Evolutionary conservation across 441 rosid species (phyloP).

Genomic region (Populus hybrid): DNA sequence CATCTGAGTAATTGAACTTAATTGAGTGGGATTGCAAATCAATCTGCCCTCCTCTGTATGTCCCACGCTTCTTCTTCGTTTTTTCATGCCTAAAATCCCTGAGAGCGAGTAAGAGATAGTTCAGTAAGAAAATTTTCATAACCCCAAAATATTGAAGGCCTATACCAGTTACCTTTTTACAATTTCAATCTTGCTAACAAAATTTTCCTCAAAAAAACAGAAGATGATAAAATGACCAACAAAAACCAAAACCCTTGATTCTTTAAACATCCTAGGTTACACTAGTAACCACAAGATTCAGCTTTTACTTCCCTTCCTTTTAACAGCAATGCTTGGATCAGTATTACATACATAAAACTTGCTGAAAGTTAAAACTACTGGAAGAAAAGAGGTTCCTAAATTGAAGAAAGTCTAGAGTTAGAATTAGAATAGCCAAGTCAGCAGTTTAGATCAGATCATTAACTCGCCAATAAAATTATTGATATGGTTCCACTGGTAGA

Average conservation of each 20-base stretch:
- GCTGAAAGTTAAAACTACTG: neutral
- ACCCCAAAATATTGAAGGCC: neutral
- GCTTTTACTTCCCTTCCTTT: neutral
- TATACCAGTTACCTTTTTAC: neutral
- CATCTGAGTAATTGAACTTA: constrained; percentile 84
- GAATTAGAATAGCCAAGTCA: neutral
- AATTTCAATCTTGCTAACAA: neutral
- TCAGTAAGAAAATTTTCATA: neutral
- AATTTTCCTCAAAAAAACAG: neutral
- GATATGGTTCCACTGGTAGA: neutral
- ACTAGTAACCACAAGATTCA: neutral
- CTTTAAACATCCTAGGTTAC: neutral
- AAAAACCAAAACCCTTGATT: neutral
- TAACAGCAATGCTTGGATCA: neutral
- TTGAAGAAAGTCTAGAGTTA: neutral
- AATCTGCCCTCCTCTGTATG: constrained; percentile 91
- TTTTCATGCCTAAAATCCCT: constrained; percentile 96
- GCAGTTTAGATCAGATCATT: neutral
- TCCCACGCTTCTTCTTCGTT: constrained; percentile 96
- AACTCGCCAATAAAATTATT: neutral
- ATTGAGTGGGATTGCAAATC: constrained; percentile 80
- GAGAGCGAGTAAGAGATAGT: constrained; percentile 6
- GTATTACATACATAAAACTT: neutral
- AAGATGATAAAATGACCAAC: neutral
- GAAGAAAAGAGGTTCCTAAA: neutral